Evolutionary conservation across 2,329 filamentous ascomycete species (phyloP).

Genomic region (Ophiognomonia clavigignenti-juglandacearum): DNA sequence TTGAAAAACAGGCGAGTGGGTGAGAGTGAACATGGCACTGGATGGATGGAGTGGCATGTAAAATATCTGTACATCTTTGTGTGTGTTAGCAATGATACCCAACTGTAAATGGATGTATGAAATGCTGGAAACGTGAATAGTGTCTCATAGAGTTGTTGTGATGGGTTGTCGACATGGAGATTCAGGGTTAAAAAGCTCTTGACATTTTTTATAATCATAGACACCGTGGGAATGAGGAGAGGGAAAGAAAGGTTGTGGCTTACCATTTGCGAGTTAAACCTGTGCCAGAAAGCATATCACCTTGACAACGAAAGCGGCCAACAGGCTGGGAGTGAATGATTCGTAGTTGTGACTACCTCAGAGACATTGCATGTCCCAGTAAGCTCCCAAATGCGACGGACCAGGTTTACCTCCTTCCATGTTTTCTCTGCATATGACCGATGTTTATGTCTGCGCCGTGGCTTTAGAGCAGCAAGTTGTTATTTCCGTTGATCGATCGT

Average conservation of each 20-base stretch:
- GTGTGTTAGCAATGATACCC: conserved; percentile 36
- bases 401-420: conserved; percentile 7
- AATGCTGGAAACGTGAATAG: conserved; percentile 20
- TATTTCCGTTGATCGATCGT: conserved; percentile 10
- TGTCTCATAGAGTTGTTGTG: conserved; percentile 52
- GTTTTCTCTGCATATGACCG: conserved; percentile 7
- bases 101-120: conserved; percentile 12
- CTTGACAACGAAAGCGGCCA: background rate
- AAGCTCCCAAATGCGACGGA: conserved; percentile 13
- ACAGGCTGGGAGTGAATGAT: conserved; percentile 12
- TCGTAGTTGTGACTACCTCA: conserved; percentile 16
- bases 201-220: conserved; percentile 52
- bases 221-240: conserved; percentile 22
- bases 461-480: background rate
- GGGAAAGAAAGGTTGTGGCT: conserved; percentile 13
- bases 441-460: background rate
- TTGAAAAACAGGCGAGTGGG: background rate
- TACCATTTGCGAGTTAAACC: conserved; percentile 1
- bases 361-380: conserved; percentile 5
- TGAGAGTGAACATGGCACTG: background rate
- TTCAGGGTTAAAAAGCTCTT: conserved; percentile 69
- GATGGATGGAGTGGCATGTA: background rate
- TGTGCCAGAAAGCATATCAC: conserved; percentile 4
- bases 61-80: conserved; percentile 16
- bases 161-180: conserved; percentile 52